Base-by-base conservation (phyloP, 225 moss, liverwort and hornwort species). In the Physcomitrellopsis africana region DNA sequence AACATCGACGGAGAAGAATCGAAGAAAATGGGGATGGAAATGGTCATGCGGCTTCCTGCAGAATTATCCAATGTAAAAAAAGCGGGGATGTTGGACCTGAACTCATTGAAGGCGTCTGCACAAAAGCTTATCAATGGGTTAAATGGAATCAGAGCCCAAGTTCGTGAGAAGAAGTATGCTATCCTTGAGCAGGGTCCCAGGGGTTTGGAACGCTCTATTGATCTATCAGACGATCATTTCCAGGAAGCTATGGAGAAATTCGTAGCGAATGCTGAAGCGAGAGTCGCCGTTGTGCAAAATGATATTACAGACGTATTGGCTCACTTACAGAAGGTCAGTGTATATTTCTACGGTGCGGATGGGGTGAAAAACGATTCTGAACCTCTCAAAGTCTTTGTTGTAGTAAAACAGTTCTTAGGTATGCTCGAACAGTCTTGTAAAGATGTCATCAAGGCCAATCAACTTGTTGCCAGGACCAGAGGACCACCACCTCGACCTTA, bases 401-500 rank as follows among this genome's bases (percentile, higher is more conserved):
- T 90, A 9, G 89, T 94, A 41, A 91, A 85, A 63, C 86, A 91
- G 51, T 94, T 94, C 57, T 70, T 94, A 45, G 72, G 83, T 9
- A 87, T 94, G 60, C 83, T 94, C 23, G 94, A 94, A 80, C 86
- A 90, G 63, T 85, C 86, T 58, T 92, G 92, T 81, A 91, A 89
- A 73, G 91, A 93, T 56, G 93, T 93, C 61, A 82, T 85, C 22
- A 83, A 83, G 62, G 79, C 79, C 47, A 83, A 83, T 58, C 72
- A 73, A 7, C 78, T 70, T 45, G 72, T 66, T 78, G 66, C 78
- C 67, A 78, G 70, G 59, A 66, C 32, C 16, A 66, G 42, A n/a
- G 75, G 82, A 18, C 78, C 74, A 53, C 76, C 81, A 51, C 70
- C 81, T 5, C 70, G 72, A 72, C 72, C 76, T 60, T 76, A 57